A percentile compares a stretch with the other conserved stretches of the same genome.
These are phyloP conservation scores for Turnera subulata DNA, from an alignment of 345 rosid genomes.

Conservation along the genomic window DNA sequence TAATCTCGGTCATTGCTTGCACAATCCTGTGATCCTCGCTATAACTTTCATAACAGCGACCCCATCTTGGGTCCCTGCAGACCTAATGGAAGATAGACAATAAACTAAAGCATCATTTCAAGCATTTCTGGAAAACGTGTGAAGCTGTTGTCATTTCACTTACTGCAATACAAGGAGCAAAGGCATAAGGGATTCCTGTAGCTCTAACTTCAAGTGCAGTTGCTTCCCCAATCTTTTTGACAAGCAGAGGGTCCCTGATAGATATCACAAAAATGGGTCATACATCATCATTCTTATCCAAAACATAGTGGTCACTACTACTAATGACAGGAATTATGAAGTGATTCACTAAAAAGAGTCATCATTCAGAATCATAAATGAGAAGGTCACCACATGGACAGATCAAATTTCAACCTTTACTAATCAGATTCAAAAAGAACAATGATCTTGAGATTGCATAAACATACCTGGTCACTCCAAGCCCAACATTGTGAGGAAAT, in stretches of 20 bases:
- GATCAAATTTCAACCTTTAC: too few relatives aligned
- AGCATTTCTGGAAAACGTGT: not conserved
- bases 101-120: not conserved
- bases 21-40: constrained; percentile 38
- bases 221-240: constrained; percentile 21
- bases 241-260: constrained; percentile 22
- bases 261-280: not conserved
- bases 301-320: too few relatives aligned
- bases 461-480: constrained; percentile 23
- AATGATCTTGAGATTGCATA: not conserved
- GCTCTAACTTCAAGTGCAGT: constrained; percentile 32
- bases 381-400: too few relatives aligned
- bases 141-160: not conserved
- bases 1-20: constrained; percentile 24
- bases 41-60: constrained; percentile 40
- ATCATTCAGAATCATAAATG: too few relatives aligned
- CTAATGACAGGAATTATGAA: too few relatives aligned
- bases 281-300: too few relatives aligned
- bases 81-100: constrained; percentile 16
- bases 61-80: constrained; percentile 49
- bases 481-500: constrained; percentile 28
- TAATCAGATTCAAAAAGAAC: not conserved
- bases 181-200: constrained; percentile 27
- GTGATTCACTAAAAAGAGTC: too few relatives aligned
- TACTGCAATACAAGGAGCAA: constrained; percentile 30